Percentiles rank a stretch among this genome's conserved stretches.
These are phyloP conservation scores for Leccinum fibrillosum DNA, from an alignment of 768 basidiomycete species.

Conservation along the genomic window DNA sequence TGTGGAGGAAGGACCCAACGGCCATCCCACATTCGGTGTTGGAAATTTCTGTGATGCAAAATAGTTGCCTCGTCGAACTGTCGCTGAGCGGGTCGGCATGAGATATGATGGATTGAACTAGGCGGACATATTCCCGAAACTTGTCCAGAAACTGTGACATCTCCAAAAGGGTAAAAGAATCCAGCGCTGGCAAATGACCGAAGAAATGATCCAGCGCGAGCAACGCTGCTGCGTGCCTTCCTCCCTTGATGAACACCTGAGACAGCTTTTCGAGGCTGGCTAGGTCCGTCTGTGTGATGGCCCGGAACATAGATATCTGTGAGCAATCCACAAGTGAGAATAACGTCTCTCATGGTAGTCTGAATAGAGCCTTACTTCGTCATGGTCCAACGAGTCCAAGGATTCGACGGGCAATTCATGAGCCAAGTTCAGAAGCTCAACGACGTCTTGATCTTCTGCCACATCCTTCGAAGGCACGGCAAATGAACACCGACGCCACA, in stretches of 20 bases:
- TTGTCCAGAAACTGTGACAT: slow-evolving; percentile 4
- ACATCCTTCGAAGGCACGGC: slow-evolving; percentile 20
- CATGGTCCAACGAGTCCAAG: slow-evolving; percentile 2
- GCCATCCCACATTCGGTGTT: slow-evolving; percentile 8
- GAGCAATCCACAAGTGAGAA: not conserved
- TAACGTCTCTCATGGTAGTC: not conserved
- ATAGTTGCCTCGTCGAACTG: slow-evolving; percentile 27
- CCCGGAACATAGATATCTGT: slow-evolving; percentile 32
- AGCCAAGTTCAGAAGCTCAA: slow-evolving; percentile 26
- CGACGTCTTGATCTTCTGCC: slow-evolving; percentile 1
- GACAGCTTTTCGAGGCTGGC: slow-evolving; percentile 32
- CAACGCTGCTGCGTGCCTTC: slow-evolving; percentile 2
- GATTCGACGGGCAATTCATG: slow-evolving; percentile 7
- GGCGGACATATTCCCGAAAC: slow-evolving; percentile 6
- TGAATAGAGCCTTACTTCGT: slow-evolving; percentile 13
- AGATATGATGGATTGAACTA: slow-evolving; percentile 4
- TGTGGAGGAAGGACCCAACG: slow-evolving; percentile 8
- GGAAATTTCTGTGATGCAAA: slow-evolving; percentile 12
- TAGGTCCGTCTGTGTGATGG: slow-evolving; percentile 26
- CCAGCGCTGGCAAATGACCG: slow-evolving; percentile 12
- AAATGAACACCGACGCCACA: slow-evolving; percentile 50
- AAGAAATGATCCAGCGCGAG: slow-evolving; percentile 11
- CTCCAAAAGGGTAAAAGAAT: slow-evolving; percentile 19
- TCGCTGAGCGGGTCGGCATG: slow-evolving; percentile 6
- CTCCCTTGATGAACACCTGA: slow-evolving; percentile 21